These are phyloP conservation scores for Fusarium brachygibbosum DNA, from an alignment of 2,329 filamentous ascomycete genomes.

Conservation along the genomic window DNA sequence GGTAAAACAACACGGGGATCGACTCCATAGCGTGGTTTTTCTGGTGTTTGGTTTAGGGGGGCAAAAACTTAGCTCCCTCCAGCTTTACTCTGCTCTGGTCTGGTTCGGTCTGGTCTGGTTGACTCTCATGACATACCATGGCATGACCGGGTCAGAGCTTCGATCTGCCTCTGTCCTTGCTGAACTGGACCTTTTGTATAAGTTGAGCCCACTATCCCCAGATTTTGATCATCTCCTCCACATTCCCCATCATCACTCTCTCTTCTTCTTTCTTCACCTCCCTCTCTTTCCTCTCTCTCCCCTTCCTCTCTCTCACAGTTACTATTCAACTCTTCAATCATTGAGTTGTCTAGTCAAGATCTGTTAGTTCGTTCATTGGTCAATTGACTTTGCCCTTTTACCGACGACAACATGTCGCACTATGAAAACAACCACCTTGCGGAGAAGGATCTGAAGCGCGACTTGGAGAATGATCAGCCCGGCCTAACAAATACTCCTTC, in stretches of 20 bases:
- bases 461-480: constrained; percentile 19
- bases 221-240: constrained; percentile 24
- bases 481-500: constrained; percentile 17
- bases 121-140: neutral
- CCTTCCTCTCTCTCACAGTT: neutral
- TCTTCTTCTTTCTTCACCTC: constrained; percentile 4
- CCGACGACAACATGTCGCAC: constrained; percentile 26
- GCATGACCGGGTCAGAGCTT: constrained; percentile 12
- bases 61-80: constrained; percentile 12
- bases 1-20: constrained; percentile 27
- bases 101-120: neutral
- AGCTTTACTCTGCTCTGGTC: neutral
- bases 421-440: constrained; percentile 24
- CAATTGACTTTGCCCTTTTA: constrained; percentile 17
- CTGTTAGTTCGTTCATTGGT: neutral
- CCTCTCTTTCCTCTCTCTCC: constrained; percentile 8
- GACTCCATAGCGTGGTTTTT: constrained; percentile 26
- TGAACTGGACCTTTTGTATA: constrained; percentile 26
- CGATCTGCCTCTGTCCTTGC: neutral
- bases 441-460: constrained; percentile 37
- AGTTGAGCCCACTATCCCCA: constrained; percentile 40
- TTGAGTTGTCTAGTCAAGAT: constrained; percentile 25
- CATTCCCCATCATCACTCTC: constrained; percentile 7
- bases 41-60: constrained; percentile 3
- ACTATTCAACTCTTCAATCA: constrained; percentile 26